Evolutionary conservation across 805 yeast genomes (phyloP), one percentile per base, ranked within the genome.

Genomic region (Candida khao-thaluensis): DNA sequence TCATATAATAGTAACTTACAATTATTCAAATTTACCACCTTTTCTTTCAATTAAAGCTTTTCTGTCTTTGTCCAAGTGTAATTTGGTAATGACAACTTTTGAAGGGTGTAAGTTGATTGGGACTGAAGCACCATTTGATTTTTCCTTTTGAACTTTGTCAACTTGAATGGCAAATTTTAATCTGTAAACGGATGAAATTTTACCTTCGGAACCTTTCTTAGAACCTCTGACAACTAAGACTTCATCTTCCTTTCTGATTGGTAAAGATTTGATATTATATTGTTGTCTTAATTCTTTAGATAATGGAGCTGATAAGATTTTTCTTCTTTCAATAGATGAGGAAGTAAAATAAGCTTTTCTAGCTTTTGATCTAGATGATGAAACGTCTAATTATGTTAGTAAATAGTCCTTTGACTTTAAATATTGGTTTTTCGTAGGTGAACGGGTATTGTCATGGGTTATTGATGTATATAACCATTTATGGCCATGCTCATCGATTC

Each of bases 291-390:
- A 86, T 80, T 93, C 99, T 82, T 93, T 93, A 63, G 98, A 91
- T 69, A 93, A 82, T 66, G 98, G 97, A 71, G 99, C 98, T 65
- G 97, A 85, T 83, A 93, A 78, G 72, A 93, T 77, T 59, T 74
- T 77, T 79, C 98, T 87, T 79, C 97, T 87, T 67, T 77, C 87
- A 59, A 91, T 84, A 56, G 99, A 91, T 66, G 98, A 95, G 60
- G 99, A 95, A 65, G 78, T 79, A 91, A 93, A 93, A 85, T 93
- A 86, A 74, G 98, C 98, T 87, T 93, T 93, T 86, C 99, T 90
- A 74, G 97, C 81, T 85, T 93, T 93, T 75, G 95, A 85, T 82
- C 99, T 93, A 71, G 96, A 90, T 72, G 95, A 83, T 66, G 99
- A 89, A 74, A 93, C 98, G 96, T 93, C 96, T 85, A 56, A 17